A percentile compares a stretch with the other conserved stretches of the same genome.
Evolutionary conservation across 805 yeast genomes (phyloP).

Genomic region (Starmera caribaea): DNA sequence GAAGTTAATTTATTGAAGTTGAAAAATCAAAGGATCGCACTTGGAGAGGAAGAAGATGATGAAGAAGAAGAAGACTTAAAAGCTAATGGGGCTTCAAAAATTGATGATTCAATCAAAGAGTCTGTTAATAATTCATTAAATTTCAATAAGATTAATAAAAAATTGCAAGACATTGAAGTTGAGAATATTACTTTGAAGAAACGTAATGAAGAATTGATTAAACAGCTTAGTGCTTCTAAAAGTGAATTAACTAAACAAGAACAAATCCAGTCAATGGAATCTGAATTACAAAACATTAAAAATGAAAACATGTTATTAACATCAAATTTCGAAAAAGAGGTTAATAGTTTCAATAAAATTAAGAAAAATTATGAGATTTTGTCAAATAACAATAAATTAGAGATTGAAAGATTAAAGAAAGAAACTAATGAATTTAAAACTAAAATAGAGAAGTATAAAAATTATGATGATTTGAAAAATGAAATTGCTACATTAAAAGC

Average conservation of each 20-base stretch:
- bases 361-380: slow-evolving; percentile 10
- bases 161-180: slow-evolving; percentile 60
- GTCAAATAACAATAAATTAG: slow-evolving; percentile 18
- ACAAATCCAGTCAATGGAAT: slow-evolving; percentile 29
- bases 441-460: slow-evolving; percentile 42
- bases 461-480: slow-evolving; percentile 72
- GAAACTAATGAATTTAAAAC: slow-evolving; percentile 43
- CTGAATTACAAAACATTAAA: slow-evolving; percentile 45
- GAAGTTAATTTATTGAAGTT: slow-evolving; percentile 26
- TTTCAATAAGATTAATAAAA: slow-evolving; percentile 61
- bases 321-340: slow-evolving; percentile 46
- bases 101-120: slow-evolving; percentile 1
- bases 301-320: slow-evolving; percentile 57
- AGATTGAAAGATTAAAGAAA: slow-evolving; percentile 28
- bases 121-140: slow-evolving; percentile 32
- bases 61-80: slow-evolving; percentile 9
- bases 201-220: slow-evolving; percentile 65
- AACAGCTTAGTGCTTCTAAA: slow-evolving; percentile 46
- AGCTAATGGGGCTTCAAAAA: slow-evolving; percentile 12
- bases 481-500: slow-evolving; percentile 66
- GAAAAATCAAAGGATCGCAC: slow-evolving; percentile 34
- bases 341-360: slow-evolving; percentile 23
- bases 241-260: slow-evolving; percentile 34
- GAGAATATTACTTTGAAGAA: slow-evolving; percentile 64
- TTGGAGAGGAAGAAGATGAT: slow-evolving; percentile 24